These are phyloP conservation scores for Penicillium italicum DNA, from an alignment of 2,329 filamentous ascomycete genomes.

Conservation along the genomic window DNA sequence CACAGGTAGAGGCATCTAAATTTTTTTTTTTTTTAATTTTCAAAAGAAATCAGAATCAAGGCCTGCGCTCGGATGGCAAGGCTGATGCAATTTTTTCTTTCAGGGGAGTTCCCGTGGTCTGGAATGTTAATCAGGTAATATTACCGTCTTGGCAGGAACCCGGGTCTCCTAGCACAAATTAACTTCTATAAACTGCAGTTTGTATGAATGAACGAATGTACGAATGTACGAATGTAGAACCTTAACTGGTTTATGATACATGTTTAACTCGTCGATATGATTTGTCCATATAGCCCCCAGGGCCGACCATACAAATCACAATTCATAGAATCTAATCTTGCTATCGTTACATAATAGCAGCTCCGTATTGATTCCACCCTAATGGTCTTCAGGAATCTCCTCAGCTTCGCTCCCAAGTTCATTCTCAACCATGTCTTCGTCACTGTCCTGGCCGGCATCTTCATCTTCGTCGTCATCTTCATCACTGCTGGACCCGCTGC, in stretches of 20 bases:
- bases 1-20: neutral
- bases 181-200: slow-evolving; percentile 6
- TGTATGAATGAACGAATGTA: too few species aligned
- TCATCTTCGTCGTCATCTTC: slow-evolving; percentile 23
- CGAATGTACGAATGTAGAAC: neutral
- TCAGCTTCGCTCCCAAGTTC: slow-evolving; percentile 46
- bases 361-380: slow-evolving; percentile 3
- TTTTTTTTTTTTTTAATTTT: neutral
- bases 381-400: slow-evolving; percentile 33
- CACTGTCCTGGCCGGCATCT: slow-evolving; percentile 27
- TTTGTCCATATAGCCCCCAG: slow-evolving; percentile 11
- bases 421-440: slow-evolving; percentile 35
- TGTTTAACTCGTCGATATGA: slow-evolving; percentile 13
- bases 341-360: neutral
- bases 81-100: neutral
- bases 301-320: neutral
- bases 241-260: neutral
- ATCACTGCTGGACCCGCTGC: slow-evolving; percentile 45
- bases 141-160: slow-evolving; percentile 20
- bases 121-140: slow-evolving; percentile 25
- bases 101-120: slow-evolving; percentile 18
- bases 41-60: neutral
- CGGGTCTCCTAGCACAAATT: neutral
- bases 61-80: neutral
- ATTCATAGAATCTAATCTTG: neutral